Evolutionary conservation across 2,329 filamentous ascomycete species (phyloP).

Genomic region (Botrytis squamosa): DNA sequence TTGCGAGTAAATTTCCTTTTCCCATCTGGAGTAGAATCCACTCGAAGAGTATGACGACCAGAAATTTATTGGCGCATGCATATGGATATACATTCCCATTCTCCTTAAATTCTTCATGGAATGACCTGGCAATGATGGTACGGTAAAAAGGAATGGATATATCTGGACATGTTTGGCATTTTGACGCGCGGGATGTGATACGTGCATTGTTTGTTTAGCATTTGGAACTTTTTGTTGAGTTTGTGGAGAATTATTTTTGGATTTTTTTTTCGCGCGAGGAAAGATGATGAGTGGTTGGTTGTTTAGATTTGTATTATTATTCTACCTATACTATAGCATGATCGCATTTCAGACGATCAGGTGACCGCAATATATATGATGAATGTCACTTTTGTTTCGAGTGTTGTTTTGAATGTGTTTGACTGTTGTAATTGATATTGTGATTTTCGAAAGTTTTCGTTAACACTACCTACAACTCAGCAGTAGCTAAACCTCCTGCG

Average conservation of each 20-base stretch:
- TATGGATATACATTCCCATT: not conserved
- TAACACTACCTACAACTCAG: too few species aligned
- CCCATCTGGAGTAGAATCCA: not conserved
- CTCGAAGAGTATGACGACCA: not conserved
- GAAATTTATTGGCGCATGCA: not conserved
- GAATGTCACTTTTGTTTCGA: not conserved
- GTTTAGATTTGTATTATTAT: conserved; percentile 6
- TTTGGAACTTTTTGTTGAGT: not conserved
- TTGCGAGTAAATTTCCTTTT: conserved; percentile 16
- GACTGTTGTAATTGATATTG: too few species aligned
- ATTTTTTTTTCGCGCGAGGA: not conserved
- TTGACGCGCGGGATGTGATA: not conserved
- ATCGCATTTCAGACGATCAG: conserved; percentile 4
- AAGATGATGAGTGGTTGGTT: not conserved
- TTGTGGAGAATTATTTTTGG: not conserved
- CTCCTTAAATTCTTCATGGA: not conserved
- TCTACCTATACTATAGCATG: not conserved
- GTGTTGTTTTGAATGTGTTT: not conserved
- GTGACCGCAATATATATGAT: not conserved
- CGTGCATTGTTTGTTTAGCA: not conserved
- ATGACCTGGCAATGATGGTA: conserved; percentile 3
- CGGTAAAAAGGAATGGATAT: not conserved
- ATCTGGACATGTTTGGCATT: not conserved
- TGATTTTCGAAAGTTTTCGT: not conserved
- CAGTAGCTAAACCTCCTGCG: not conserved